Evolutionary conservation across 2,329 filamentous ascomycete species (phyloP), one percentile per base, ranked within the genome.

Genomic region (Stenocarpella maydis): DNA sequence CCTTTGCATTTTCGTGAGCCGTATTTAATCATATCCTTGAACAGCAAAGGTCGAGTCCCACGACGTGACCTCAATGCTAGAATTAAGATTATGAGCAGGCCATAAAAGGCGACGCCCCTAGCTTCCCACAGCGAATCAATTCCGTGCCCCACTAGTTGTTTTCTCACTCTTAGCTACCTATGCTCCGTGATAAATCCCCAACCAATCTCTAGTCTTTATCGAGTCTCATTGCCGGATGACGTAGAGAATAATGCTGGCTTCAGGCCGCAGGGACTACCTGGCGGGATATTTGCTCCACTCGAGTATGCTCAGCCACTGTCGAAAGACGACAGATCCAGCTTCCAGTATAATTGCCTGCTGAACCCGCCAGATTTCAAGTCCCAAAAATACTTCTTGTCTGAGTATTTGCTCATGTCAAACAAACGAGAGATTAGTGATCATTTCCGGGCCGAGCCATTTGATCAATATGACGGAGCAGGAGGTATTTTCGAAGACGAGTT

Each of bases 361-460:
- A 77, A 77, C 61, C 72, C 75, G 3, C 72, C 73, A 26, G 58
- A 65, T 50, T 78, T 76, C 69, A 28, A 69, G 1, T 67, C 60
- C 24, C 72, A 76, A 60, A 65, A 75, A 12, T 67, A 75, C 9
- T 77, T 77, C 50, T 75, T 76, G 58, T 69, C 76, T 4, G 76
- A 78, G 58, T 75, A 77, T 50, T 54, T 78, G 4, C 69, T 78
- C 43, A 77, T 79, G 76, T 45, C 74, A 24, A 71, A 78, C 54
- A 68, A 55, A 19, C 37, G 71, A 21, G 71, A 68, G 21, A 72
- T 80, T 24, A 64, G 67, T 4, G 70, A 74, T 10, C 75, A 78
- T 55, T 78, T 78, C 65, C 58, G 49, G 15, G 58, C 49, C 28
- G 34, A 63, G n/a, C 2, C 47, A 3, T 53, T 43, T 37, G 37